Conservation (phyloP, 371 early-diverging fungal genomes). For the Zancudomyces culisetae region DNA sequence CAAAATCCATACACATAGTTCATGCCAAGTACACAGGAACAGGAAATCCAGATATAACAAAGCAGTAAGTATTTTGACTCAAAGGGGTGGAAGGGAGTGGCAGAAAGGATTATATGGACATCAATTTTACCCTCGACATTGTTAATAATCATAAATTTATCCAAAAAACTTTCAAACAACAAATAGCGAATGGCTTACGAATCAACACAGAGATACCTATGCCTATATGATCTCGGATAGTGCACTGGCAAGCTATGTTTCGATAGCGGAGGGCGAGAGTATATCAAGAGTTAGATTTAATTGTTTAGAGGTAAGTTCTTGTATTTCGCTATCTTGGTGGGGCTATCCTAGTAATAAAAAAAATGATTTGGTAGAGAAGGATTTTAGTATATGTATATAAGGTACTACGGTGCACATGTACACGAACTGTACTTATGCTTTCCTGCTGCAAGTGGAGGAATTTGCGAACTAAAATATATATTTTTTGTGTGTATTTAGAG, state of each 20-base stretch:
- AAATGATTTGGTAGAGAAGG: too few species aligned
- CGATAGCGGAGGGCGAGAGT: conserved; percentile 17
- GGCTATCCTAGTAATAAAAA: background rate
- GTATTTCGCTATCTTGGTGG: conserved; percentile 7
- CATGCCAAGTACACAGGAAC: conserved; percentile 20
- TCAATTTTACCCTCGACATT: too few species aligned
- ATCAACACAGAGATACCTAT: conserved; percentile 21
- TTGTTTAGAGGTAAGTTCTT: background rate
- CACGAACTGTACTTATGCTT: too few species aligned
- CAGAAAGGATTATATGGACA: too few species aligned
- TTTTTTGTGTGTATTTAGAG: conserved; percentile 4
- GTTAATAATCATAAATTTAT: too few species aligned
- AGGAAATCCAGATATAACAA: conserved; percentile 19
- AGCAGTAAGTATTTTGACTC: too few species aligned
- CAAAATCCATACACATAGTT: too few species aligned
- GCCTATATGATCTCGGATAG: conserved; percentile 16
- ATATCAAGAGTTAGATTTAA: conserved; percentile 11
- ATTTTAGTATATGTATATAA: too few species aligned
- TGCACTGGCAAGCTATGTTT: conserved; percentile 16
- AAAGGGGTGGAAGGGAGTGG: too few species aligned
- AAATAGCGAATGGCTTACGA: conserved; percentile 15
- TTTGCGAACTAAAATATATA: background rate
- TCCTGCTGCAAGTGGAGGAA: background rate
- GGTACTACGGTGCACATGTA: too few species aligned
- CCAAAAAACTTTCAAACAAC: too few species aligned